phyloP scores from a whole-genome alignment of 163 green algal genomes.

The Chlorella variabilis region DNA sequence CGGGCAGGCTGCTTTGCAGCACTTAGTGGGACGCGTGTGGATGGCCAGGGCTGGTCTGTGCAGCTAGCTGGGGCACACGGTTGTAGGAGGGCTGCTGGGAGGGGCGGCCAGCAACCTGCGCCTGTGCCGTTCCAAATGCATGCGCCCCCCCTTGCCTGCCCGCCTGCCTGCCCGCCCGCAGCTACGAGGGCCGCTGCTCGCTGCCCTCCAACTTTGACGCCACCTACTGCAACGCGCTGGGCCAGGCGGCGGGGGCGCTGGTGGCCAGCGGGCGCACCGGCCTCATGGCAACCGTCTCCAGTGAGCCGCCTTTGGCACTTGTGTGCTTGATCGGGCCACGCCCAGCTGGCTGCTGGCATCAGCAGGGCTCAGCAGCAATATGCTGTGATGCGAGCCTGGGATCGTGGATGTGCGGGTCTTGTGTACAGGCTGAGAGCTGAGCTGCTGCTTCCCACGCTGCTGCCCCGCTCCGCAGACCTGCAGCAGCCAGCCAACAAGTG shows the following conservation, averaged over 20 bases:
- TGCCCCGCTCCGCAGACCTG: constrained; percentile 18
- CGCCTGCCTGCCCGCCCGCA: not conserved
- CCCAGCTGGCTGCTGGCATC: too few relatives aligned
- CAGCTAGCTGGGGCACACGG: too few relatives aligned
- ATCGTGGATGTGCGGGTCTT: too few relatives aligned
- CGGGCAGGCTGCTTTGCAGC: not conserved
- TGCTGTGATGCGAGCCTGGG: too few relatives aligned
- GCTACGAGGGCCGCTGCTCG: constrained; percentile 73
- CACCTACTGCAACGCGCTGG: constrained; percentile 72
- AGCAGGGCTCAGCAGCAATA: too few relatives aligned
- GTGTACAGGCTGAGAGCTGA: too few relatives aligned
- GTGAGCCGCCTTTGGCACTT: not conserved
- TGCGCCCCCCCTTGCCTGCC: not conserved
- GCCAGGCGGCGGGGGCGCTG: constrained; percentile 60
- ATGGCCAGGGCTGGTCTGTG: too few relatives aligned
- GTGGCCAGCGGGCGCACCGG: constrained; percentile 54
- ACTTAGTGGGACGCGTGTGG: too few relatives aligned
- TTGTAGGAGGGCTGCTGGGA: too few relatives aligned
- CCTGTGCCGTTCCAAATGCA: too few relatives aligned
- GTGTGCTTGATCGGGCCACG: not conserved
- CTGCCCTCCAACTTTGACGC: constrained; percentile 79
- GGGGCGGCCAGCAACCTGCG: too few relatives aligned
- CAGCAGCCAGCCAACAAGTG: constrained; percentile 51
- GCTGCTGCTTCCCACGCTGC: not conserved
- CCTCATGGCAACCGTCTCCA: constrained; percentile 60